These are phyloP conservation scores for Croton laevigatus DNA, from an alignment of 441 rosid genomes.

Conservation along the genomic window DNA sequence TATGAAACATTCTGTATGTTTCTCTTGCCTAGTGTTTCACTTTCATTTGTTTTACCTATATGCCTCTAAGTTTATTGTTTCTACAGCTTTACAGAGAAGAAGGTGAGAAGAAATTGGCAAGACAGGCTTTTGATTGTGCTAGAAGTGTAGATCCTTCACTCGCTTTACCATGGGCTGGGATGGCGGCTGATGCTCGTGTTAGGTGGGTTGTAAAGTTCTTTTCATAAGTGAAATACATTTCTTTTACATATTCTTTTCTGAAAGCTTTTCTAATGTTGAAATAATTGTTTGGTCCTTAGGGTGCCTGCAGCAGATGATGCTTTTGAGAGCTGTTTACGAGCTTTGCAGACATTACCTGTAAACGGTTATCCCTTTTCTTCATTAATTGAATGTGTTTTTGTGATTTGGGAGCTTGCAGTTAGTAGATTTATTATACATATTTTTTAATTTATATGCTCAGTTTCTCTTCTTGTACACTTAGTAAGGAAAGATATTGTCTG, in stretches of 20 bases:
- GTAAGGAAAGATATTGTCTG: not conserved
- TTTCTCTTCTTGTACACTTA: not conserved
- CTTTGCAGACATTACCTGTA: conserved; percentile 87
- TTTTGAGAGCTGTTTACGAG: conserved; percentile 91
- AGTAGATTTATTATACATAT: not conserved
- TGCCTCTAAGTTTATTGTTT: conserved; percentile 22
- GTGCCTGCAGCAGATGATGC: conserved; percentile 63
- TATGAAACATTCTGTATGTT: not conserved
- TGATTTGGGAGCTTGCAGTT: conserved; percentile 14
- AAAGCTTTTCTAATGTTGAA: conserved; percentile 22
- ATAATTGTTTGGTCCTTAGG: conserved; percentile 40
- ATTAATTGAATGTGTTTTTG: conserved; percentile 11
- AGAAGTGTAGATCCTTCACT: conserved; percentile 98
- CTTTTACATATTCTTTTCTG: conserved; percentile 13
- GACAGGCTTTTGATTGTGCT: conserved; percentile 89
- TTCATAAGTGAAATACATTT: not conserved
- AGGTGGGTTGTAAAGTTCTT: conserved; percentile 43
- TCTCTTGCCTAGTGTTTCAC: not conserved
- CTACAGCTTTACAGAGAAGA: conserved; percentile 74
- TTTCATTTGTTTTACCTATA: not conserved
- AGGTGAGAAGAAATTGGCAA: conserved; percentile 64
- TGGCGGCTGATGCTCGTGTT: conserved; percentile 74
- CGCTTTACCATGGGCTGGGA: conserved; percentile 98
- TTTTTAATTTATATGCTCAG: not conserved
- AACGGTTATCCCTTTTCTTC: conserved; percentile 21